These are phyloP conservation scores for Quercus lobata DNA, from an alignment of 331 rosid species.

Conservation along the genomic window DNA sequence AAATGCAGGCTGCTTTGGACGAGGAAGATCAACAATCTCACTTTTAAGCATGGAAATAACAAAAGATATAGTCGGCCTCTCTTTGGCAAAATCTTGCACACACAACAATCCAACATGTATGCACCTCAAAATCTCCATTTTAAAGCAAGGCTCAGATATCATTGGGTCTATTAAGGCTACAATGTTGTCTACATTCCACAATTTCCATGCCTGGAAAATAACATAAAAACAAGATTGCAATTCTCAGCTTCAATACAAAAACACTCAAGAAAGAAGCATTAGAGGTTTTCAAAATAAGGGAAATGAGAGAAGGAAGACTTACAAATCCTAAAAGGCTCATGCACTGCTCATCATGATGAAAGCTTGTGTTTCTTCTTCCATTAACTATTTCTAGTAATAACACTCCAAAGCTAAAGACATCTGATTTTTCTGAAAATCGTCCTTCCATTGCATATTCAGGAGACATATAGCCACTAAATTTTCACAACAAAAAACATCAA, in stretches of 20 bases:
- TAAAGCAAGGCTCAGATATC: no score
- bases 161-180: no score
- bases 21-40: conserved; percentile 29
- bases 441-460: no score
- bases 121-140: no score
- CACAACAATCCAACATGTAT: no score
- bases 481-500: neutral
- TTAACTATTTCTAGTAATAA: no score
- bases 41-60: no score
- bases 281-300: neutral
- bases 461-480: conserved; percentile 20
- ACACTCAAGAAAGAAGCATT: neutral
- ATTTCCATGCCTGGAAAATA: conserved; percentile 23
- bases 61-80: no score
- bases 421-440: no score
- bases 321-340: conserved; percentile 37
- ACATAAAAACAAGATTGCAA: neutral
- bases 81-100: no score
- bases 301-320: conserved; percentile 6
- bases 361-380: conserved; percentile 25
- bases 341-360: conserved; percentile 12
- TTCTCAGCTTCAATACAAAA: neutral
- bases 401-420: no score
- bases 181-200: conserved; percentile 27
- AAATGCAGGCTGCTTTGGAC: conserved; percentile 23